Evolutionary conservation across 768 basidiomycete genomes (phyloP).

Genomic region (Paxillus involutus): DNA sequence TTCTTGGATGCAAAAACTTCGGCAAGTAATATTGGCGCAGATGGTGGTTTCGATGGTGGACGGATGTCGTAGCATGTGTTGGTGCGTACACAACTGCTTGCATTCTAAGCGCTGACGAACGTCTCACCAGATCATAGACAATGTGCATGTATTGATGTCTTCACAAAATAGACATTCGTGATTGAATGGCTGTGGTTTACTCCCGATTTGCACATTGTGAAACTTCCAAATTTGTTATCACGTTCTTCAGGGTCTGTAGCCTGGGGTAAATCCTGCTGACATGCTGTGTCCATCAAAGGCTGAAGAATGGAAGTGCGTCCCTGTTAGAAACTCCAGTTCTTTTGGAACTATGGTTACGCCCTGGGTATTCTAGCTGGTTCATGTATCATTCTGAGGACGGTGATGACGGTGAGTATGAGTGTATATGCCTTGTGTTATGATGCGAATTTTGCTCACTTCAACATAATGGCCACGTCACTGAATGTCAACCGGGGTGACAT

Average conservation of each 20-base stretch:
- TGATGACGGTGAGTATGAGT: too few species aligned
- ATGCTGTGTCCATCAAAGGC: background rate
- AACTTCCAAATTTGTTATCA: background rate
- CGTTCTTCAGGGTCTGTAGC: background rate
- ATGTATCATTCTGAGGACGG: too few species aligned
- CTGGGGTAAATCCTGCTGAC: background rate
- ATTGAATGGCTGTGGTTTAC: background rate
- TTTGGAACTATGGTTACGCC: too few species aligned
- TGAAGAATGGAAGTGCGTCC: background rate
- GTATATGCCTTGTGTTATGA: too few species aligned
- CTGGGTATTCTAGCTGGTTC: too few species aligned
- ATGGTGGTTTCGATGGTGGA: slow-evolving; percentile 35
- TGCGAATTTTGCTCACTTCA: too few species aligned
- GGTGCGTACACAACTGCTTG: slow-evolving; percentile 6
- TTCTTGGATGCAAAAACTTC: slow-evolving; percentile 93
- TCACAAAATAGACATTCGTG: background rate
- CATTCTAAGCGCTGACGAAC: background rate
- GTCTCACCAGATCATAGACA: slow-evolving; percentile 2
- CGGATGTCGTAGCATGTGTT: slow-evolving; percentile 25
- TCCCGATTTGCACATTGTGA: background rate
- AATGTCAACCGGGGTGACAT: too few species aligned
- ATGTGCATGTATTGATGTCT: slow-evolving; percentile 7
- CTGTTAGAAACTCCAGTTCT: background rate
- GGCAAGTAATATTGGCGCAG: slow-evolving; percentile 51
- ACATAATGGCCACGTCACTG: too few species aligned